Conservation (phyloP, 192 early-diverging fungal species). For the Backusella mclennaniae region DNA sequence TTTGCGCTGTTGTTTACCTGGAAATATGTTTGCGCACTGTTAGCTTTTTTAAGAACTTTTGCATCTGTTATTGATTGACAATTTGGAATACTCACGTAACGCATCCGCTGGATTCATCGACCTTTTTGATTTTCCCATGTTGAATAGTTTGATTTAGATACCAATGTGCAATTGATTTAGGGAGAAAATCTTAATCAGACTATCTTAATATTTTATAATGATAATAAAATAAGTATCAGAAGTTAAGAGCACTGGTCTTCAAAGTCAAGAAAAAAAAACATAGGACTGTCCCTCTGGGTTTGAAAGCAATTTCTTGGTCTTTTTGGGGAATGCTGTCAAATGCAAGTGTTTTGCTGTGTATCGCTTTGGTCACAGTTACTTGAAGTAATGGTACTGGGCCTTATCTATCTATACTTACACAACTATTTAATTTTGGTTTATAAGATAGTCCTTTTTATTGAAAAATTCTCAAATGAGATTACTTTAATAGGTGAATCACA, state of each 20-base stretch:
- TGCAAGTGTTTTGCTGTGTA: too few species aligned
- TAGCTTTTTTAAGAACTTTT: background rate
- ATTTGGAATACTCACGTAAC: slow-evolving; percentile 15
- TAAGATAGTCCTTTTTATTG: too few species aligned
- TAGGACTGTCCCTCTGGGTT: background rate
- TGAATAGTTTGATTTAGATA: background rate
- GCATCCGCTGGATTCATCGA: slow-evolving; percentile 38
- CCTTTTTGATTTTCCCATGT: slow-evolving; percentile 31
- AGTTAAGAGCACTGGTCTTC: background rate
- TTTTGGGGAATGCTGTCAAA: background rate
- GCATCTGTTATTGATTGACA: background rate
- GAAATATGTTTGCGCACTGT: background rate
- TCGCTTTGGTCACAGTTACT: too few species aligned
- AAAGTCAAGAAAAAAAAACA: background rate
- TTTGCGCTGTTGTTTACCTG: slow-evolving; percentile 36
- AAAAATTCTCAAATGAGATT: too few species aligned
- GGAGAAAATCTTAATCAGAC: background rate
- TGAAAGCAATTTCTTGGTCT: background rate
- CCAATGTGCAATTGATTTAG: background rate
- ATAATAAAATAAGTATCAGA: background rate
- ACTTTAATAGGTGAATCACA: too few species aligned
- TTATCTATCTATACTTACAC: too few species aligned
- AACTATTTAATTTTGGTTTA: too few species aligned
- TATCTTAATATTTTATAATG: background rate
- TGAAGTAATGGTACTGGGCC: too few species aligned